Conservation (phyloP, 805 yeast genomes). For the Kockiozyma suomiensis region DNA sequence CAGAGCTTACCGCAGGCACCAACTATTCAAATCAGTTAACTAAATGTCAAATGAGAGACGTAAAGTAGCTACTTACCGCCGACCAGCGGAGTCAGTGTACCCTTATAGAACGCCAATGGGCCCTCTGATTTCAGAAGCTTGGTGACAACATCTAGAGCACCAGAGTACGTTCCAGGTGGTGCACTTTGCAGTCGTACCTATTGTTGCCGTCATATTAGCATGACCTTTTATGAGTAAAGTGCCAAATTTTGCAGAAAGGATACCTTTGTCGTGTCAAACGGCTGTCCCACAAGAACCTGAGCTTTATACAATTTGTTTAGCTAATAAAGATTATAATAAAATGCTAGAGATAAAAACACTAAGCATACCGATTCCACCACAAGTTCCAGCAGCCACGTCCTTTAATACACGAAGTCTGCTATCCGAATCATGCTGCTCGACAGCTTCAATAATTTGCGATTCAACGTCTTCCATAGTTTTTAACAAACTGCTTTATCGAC, state of each 20-base stretch:
- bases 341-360: not conserved
- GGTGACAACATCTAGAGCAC: constrained; percentile 76
- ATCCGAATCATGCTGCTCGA: constrained; percentile 22
- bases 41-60: constrained; percentile 42
- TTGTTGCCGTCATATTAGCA: constrained; percentile 62
- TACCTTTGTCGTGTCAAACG: constrained; percentile 37
- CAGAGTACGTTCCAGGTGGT: constrained; percentile 70
- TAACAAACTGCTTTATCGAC: too few species aligned
- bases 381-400: constrained; percentile 87
- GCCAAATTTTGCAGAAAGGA: too few species aligned
- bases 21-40: constrained; percentile 51
- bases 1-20: constrained; percentile 93
- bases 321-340: not conserved
- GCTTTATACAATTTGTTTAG: constrained; percentile 50
- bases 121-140: constrained; percentile 80
- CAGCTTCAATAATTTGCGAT: constrained; percentile 32
- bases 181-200: constrained; percentile 91
- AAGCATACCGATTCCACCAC: constrained; percentile 70
- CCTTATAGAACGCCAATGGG: constrained; percentile 82
- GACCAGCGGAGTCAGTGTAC: constrained; percentile 86
- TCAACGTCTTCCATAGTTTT: constrained; percentile 28
- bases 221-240: too few species aligned
- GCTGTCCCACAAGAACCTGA: constrained; percentile 90
- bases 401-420: constrained; percentile 54
- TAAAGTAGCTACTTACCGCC: constrained; percentile 53